phyloP scores from a whole-genome alignment of 306 rosid species.

The Boehmeria nivea region DNA sequence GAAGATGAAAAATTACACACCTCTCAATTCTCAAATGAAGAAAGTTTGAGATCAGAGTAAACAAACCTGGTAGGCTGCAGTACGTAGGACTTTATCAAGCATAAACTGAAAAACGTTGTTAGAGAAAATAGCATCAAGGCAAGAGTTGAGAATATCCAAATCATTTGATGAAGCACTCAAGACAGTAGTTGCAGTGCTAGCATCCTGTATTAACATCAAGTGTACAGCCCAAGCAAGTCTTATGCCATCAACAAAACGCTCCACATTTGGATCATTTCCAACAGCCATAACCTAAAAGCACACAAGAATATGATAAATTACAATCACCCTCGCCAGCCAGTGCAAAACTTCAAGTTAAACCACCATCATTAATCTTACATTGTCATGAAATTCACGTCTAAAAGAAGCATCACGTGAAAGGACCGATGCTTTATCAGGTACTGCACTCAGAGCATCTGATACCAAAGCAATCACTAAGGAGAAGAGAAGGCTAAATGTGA shows the following conservation, averaged over 20 bases:
- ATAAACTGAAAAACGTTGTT: constrained; percentile 76
- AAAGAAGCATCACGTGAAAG: constrained; percentile 70
- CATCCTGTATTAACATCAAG: constrained; percentile 73
- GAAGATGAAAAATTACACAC: not conserved
- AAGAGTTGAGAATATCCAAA: constrained; percentile 50
- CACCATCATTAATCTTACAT: constrained; percentile 41
- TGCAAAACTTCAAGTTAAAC: constrained; percentile 9
- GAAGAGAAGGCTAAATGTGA: constrained; percentile 78
- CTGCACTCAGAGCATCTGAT: constrained; percentile 84
- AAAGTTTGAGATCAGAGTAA: constrained; percentile 2
- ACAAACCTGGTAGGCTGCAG: constrained; percentile 84
- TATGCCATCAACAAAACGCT: constrained; percentile 61
- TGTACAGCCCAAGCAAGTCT: constrained; percentile 94
- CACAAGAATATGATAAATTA: constrained; percentile 20
- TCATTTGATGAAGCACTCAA: constrained; percentile 64
- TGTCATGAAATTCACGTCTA: constrained; percentile 73
- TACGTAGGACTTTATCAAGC: constrained; percentile 70
- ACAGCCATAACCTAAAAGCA: constrained; percentile 63
- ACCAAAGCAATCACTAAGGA: constrained; percentile 72
- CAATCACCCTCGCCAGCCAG: not conserved
- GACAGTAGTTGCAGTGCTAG: constrained; percentile 40
- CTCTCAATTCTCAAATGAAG: not conserved
- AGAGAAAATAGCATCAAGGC: constrained; percentile 78
- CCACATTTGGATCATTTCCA: constrained; percentile 69
- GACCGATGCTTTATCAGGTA: constrained; percentile 75